phyloP scores from a whole-genome alignment of 2,329 filamentous ascomycete species.

The Zopfia rhizophila region DNA sequence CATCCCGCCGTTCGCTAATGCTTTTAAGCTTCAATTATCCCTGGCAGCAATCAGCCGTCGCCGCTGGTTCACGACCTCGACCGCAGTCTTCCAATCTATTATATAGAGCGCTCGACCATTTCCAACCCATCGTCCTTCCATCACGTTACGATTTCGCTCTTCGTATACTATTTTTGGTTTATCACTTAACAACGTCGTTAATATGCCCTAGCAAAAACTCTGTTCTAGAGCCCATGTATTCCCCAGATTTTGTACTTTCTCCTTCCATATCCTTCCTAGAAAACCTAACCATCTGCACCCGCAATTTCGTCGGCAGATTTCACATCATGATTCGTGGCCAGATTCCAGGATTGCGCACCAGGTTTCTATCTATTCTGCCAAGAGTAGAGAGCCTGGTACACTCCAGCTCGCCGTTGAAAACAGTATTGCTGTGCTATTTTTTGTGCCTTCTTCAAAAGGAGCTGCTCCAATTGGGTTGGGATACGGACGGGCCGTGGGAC shows the following conservation, averaged over 20 bases:
- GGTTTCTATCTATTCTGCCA: slow-evolving; percentile 19
- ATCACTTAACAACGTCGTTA: slow-evolving; percentile 9
- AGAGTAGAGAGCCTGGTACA: slow-evolving; percentile 22
- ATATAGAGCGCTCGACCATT: slow-evolving; percentile 38
- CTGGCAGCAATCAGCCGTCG: slow-evolving; percentile 39
- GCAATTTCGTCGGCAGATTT: slow-evolving; percentile 35
- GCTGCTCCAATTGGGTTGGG: slow-evolving; percentile 24
- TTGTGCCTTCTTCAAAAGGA: slow-evolving; percentile 14
- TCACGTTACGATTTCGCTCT: slow-evolving; percentile 26
- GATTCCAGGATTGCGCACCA: slow-evolving; percentile 27
- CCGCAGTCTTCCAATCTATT: slow-evolving; percentile 44
- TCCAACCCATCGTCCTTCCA: slow-evolving; percentile 17
- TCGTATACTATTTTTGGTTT: slow-evolving; percentile 39
- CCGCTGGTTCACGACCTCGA: slow-evolving; percentile 37
- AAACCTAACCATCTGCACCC: slow-evolving; percentile 27
- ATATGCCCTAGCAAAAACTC: slow-evolving; percentile 26
- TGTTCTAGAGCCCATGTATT: slow-evolving; percentile 41
- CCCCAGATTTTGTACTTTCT: slow-evolving; percentile 17
- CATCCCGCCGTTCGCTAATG: slow-evolving; percentile 36
- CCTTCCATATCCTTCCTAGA: slow-evolving; percentile 21
- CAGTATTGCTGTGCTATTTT: slow-evolving; percentile 33
- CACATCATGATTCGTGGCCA: slow-evolving; percentile 28
- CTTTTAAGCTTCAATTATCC: slow-evolving; percentile 30
- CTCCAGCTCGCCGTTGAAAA: slow-evolving; percentile 10
- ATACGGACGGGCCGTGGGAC: slow-evolving; percentile 28